phyloP scores from a whole-genome alignment of 2,329 filamentous ascomycete species.

The Lasiodiplodia gonubiensis region DNA sequence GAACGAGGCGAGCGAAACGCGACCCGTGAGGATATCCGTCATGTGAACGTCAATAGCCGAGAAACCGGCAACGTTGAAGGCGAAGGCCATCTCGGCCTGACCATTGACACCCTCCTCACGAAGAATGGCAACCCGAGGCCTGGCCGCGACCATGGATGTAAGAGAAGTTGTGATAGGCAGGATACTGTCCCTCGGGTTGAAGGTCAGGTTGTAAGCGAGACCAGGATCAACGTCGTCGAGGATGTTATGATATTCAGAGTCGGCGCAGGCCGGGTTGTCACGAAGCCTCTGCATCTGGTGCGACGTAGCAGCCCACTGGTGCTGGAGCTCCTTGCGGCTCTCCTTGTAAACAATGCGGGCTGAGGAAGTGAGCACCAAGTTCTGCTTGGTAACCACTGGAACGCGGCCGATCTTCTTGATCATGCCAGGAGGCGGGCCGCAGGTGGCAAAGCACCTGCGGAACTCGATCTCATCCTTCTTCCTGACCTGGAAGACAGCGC shows the following conservation, averaged over 20 bases:
- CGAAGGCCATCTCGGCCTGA: constrained; percentile 96
- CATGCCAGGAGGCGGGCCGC: constrained; percentile 79
- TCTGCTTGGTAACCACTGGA: constrained; percentile 71
- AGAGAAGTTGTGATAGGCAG: constrained; percentile 71
- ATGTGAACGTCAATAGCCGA: constrained; percentile 94
- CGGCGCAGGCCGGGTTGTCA: constrained; percentile 86
- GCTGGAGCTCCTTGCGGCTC: constrained; percentile 75
- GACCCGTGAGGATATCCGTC: constrained; percentile 83
- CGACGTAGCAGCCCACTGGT: constrained; percentile 87
- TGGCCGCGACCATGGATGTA: constrained; percentile 64
- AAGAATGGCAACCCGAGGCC: constrained; percentile 85
- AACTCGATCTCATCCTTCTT: constrained; percentile 84
- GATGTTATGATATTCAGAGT: constrained; percentile 79
- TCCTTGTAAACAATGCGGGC: constrained; percentile 71
- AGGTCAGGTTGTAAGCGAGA: constrained; percentile 82
- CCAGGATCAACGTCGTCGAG: constrained; percentile 79
- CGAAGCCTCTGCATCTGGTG: constrained; percentile 88
- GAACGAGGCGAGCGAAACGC: constrained; percentile 80
- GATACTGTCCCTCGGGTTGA: constrained; percentile 77
- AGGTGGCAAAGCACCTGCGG: constrained; percentile 88
- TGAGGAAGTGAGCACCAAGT: constrained; percentile 75
- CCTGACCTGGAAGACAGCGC: constrained; percentile 93
- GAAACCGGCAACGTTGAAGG: constrained; percentile 90
- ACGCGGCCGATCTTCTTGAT: constrained; percentile 85
- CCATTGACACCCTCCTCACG: constrained; percentile 96